Conservation (phyloP, 176 grass and related monocot genomes). For the Aechmea fasciata region DNA sequence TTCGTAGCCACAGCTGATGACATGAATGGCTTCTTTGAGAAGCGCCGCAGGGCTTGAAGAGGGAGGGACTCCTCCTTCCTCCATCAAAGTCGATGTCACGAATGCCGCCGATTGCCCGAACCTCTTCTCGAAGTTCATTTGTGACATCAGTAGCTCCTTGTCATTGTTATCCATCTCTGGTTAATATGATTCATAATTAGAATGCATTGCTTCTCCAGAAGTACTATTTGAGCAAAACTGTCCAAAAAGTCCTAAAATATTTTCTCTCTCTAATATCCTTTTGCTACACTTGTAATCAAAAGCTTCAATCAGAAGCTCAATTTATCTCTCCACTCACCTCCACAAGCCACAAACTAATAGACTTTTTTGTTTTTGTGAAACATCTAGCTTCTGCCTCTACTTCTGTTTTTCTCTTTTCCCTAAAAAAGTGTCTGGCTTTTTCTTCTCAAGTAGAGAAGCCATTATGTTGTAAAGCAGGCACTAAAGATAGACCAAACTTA, state of each 20-base stretch:
- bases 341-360: neutral
- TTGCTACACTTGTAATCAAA: too few relatives aligned
- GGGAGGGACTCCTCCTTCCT: constrained; percentile 88
- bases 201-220: too few relatives aligned
- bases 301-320: too few relatives aligned
- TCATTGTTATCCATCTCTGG: constrained; percentile 53
- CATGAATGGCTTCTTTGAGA: constrained; percentile 99
- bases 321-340: too few relatives aligned
- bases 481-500: constrained; percentile 19
- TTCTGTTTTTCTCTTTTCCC: too few relatives aligned
- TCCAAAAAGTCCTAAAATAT: too few relatives aligned
- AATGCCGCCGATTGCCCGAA: constrained; percentile 92
- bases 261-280: too few relatives aligned
- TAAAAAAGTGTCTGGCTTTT: too few relatives aligned
- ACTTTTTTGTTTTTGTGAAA: neutral
- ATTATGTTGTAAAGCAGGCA: too few relatives aligned
- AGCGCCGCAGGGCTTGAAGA: constrained; percentile 88
- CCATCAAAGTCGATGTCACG: constrained; percentile 97
- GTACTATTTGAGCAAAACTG: too few relatives aligned
- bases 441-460: too few relatives aligned
- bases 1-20: constrained; percentile 98
- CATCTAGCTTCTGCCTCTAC: neutral
- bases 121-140: constrained; percentile 99
- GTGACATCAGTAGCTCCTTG: constrained; percentile 94
- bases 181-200: neutral